Evolutionary conservation across 2,329 filamentous ascomycete genomes (phyloP).

Genomic region (Ophiocordyceps australis): DNA sequence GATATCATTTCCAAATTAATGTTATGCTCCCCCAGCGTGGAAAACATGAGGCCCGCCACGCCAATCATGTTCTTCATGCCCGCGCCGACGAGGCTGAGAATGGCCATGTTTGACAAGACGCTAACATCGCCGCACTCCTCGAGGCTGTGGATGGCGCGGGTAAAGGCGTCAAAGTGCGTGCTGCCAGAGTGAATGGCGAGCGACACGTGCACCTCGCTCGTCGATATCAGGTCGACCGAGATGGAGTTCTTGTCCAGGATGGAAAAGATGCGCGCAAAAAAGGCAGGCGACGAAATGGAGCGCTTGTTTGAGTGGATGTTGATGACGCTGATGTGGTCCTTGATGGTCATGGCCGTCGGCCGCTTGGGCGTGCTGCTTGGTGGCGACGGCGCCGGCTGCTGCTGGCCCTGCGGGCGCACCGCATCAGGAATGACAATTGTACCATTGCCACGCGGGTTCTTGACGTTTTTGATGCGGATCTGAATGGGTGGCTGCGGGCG

Average conservation of each 20-base stretch:
- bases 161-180: conserved; percentile 40
- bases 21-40: conserved; percentile 77
- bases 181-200: conserved; percentile 85
- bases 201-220: conserved; percentile 90
- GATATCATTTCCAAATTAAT: conserved; percentile 99
- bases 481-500: conserved; percentile 63
- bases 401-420: conserved; percentile 32
- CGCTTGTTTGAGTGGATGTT: conserved; percentile 98
- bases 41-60: conserved; percentile 88
- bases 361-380: conserved; percentile 43
- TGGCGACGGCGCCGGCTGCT: conserved; percentile 25
- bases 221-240: conserved; percentile 91
- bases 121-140: conserved; percentile 76
- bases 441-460: conserved; percentile 62
- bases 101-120: conserved; percentile 82
- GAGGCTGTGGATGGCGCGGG: conserved; percentile 53
- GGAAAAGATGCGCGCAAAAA: conserved; percentile 84
- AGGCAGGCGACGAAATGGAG: conserved; percentile 87
- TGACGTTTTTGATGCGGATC: conserved; percentile 84
- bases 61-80: conserved; percentile 98
- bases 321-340: conserved; percentile 89
- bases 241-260: conserved; percentile 76
- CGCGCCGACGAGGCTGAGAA: conserved; percentile 81
- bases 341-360: conserved; percentile 87
- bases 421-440: conserved; percentile 72